Evolutionary conservation across 2,329 filamentous ascomycete species (phyloP), one percentile per base, ranked within the genome.

Genomic region (Orbilia oligospora): DNA sequence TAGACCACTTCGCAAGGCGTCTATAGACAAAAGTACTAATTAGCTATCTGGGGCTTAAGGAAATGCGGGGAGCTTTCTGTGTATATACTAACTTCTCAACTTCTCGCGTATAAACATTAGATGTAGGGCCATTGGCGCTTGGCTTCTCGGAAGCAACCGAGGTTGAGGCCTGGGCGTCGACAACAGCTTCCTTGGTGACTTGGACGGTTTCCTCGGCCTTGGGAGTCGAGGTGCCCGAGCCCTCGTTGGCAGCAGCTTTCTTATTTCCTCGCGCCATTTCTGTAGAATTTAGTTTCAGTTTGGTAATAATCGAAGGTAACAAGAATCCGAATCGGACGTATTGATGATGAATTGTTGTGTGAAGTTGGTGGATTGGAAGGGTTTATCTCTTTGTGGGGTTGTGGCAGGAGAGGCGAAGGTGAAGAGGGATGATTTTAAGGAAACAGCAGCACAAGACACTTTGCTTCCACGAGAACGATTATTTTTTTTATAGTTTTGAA

Each of bases 1-100:
- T 79, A 5, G 76, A 69, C 68, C 68, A 72, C 36, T 65, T 79
- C 36, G 76, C 76, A 14, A 79, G 69, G 51, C 76, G 76, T 41
- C 76, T 79, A 69, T 3, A 18, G 2, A 36, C 4, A 2, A 38
- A 16, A 48, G 49, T n/a, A n/a, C 12, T 18, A 49, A 27, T 61
- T 18, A 38, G 18, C 4, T 48, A 46, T 36, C 4, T 12, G 5
- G 38, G 5, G 16, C 5, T 36, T n/a, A n/a, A n/a, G 22, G 18
- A 63, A 53, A 44, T 51, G 46, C 30, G 10, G 36, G 27, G 46
- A 71, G 41, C 8, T 12, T 38, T 22, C n/a, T 3, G 9, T 14
- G 20, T 6, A 18, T 49, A 14, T 8, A 65, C 73, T 10, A 63
- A 77, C 73, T 77, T 77, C 53, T 77, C 73, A 64, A 77, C 53